Base-by-base conservation (phyloP, 768 basidiomycete genomes). In the Suillus bovinus region DNA sequence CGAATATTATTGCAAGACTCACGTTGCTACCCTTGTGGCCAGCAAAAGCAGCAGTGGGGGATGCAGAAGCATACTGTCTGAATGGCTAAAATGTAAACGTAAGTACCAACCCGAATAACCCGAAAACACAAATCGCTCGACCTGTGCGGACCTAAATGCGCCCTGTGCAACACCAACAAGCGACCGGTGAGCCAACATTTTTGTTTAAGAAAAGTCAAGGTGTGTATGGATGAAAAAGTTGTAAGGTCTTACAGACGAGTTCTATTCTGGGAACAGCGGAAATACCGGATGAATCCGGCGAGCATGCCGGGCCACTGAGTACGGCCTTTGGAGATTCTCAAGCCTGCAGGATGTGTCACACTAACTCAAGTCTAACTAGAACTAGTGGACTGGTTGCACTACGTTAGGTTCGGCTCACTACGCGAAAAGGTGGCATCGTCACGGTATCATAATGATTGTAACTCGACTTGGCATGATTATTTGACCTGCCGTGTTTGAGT, bases 11-110 rank as follows among this genome's bases (percentile, higher is more conserved):
- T 53, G n/a, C 34, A 55, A 29, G 63, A 77, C 92, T 75, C 72
- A 96, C 95, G 76, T 91, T 89, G 73, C 85, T 81, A 69, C 86
- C 88, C 82, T 96, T 96, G 81, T 93, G 85, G 61, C 92, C 93
- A 77, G 91, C 86, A 79, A 94, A 97, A 64, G 89, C 87, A 72
- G 93, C 93, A 56, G 95, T 94, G 34, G 96, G 90, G 57, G 91
- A 76, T 39, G 84, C 80, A 52, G 83, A 77, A 67, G 93, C 91
- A 72, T 89, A 93, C 60, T 77, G 76, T 70, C 91, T 82, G 69
- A 81, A 72, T 60, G 80, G 67, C 88, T 90, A 62, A 46, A 56
- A 62, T 60, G 55, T 62, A 58, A 62, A 69, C 47, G 61, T 68
- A 47, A 68, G 67, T 49, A 53, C 42, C 6, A 10, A 56, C 20